Evolutionary conservation across 169 alveolate species (phyloP).

Genomic region (Plasmodium fragile): DNA sequence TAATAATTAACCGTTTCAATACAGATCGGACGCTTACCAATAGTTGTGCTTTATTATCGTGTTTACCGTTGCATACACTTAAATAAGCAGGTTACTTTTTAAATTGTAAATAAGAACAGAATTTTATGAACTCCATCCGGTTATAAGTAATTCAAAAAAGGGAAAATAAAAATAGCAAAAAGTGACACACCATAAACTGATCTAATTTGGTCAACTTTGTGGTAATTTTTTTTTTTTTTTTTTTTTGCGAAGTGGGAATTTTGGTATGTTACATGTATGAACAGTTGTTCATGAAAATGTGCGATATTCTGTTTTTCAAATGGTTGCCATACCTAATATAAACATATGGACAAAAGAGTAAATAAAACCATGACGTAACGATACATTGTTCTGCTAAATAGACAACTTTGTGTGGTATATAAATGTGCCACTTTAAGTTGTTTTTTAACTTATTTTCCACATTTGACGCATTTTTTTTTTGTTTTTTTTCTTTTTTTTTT

Average conservation of each 20-base stretch:
- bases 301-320: conserved; percentile 26
- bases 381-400: neutral
- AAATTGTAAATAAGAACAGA: neutral
- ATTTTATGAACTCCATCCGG: neutral
- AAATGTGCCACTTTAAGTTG: neutral
- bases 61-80: neutral
- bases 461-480: neutral
- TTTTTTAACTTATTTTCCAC: neutral
- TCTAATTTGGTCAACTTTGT: neutral
- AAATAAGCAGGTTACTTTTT: neutral
- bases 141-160: conserved; percentile 8
- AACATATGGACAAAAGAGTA: neutral
- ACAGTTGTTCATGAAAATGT: conserved; percentile 18
- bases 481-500: neutral
- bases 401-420: neutral
- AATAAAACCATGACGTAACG: neutral
- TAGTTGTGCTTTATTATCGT: neutral
- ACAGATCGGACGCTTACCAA: neutral
- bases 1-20: neutral
- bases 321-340: neutral
- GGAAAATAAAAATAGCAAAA: neutral
- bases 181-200: neutral
- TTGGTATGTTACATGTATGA: conserved; percentile 35
- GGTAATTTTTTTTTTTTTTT: conserved; percentile 23
- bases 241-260: conserved; percentile 48